phyloP scores from a whole-genome alignment of 225 moss, liverwort and hornwort species.

The Sphagnum contortum region DNA sequence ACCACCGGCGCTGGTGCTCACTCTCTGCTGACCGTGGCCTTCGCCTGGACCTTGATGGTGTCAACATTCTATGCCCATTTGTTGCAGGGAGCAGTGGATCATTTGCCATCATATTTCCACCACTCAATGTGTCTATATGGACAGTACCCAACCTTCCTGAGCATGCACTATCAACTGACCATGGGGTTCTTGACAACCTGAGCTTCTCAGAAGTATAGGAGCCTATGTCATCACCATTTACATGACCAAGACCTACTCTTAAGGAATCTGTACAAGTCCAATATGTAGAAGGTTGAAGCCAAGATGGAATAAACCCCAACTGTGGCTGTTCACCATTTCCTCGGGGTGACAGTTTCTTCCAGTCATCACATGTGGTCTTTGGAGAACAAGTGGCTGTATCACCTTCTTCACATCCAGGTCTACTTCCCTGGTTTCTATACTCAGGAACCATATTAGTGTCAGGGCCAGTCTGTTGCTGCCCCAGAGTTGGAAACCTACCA shows the following conservation, averaged over 20 bases:
- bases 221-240: conserved; percentile 31
- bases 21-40: conserved; percentile 60
- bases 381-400: conserved; percentile 46
- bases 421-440: conserved; percentile 27
- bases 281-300: conserved; percentile 23
- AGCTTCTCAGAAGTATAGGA: conserved; percentile 41
- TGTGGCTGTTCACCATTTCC: conserved; percentile 35
- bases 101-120: conserved; percentile 17
- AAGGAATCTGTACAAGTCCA: conserved; percentile 24
- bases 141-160: conserved; percentile 15
- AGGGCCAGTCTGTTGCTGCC: conserved; percentile 21
- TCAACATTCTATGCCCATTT: conserved; percentile 21
- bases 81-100: conserved; percentile 29
- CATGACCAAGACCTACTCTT: conserved; percentile 26
- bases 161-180: conserved; percentile 31
- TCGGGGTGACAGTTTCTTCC: conserved; percentile 39
- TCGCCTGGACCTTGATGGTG: conserved; percentile 46
- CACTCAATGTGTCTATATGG: conserved; percentile 27
- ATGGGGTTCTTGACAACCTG: conserved; percentile 31
- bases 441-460: conserved; percentile 28
- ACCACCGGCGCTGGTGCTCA: conserved; percentile 34
- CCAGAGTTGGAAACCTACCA: conserved; percentile 14
- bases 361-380: conserved; percentile 40
- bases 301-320: conserved; percentile 20
- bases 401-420: conserved; percentile 34